These are phyloP conservation scores for Colletotrichum simmondsii DNA, from an alignment of 2,329 filamentous ascomycete genomes.

Conservation along the genomic window DNA sequence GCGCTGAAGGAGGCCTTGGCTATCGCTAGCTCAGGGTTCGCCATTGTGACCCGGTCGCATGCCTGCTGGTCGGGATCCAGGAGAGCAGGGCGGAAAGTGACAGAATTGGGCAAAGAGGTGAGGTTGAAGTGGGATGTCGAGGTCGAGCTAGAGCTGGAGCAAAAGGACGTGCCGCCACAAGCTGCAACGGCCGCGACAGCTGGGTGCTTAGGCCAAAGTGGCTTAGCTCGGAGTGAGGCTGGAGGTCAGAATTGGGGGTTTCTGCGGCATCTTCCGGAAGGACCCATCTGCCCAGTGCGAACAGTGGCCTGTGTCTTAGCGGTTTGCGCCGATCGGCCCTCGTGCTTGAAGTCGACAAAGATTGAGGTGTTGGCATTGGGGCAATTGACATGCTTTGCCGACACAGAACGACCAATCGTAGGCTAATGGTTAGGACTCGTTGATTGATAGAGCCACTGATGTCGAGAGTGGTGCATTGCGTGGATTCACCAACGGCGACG, in stretches of 20 bases:
- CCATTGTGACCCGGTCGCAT: conserved; percentile 56
- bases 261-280: neutral
- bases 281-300: conserved; percentile 3
- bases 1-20: conserved; percentile 83
- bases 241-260: neutral
- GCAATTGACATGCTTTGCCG: neutral
- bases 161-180: neutral
- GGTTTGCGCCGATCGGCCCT: neutral
- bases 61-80: neutral
- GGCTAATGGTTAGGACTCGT: neutral
- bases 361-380: neutral
- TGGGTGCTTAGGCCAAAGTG: neutral
- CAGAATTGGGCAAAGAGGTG: neutral
- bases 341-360: neutral
- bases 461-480: neutral
- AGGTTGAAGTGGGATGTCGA: conserved; percentile 3
- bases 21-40: conserved; percentile 78
- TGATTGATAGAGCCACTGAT: neutral
- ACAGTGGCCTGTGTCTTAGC: neutral
- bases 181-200: neutral
- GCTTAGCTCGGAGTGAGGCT: conserved; percentile 7
- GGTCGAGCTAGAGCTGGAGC: conserved; percentile 1
- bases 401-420: neutral
- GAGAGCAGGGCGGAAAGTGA: neutral
- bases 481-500: neutral